phyloP scores from a whole-genome alignment of 208 protist genomes.

The Trypanosoma brucei region DNA sequence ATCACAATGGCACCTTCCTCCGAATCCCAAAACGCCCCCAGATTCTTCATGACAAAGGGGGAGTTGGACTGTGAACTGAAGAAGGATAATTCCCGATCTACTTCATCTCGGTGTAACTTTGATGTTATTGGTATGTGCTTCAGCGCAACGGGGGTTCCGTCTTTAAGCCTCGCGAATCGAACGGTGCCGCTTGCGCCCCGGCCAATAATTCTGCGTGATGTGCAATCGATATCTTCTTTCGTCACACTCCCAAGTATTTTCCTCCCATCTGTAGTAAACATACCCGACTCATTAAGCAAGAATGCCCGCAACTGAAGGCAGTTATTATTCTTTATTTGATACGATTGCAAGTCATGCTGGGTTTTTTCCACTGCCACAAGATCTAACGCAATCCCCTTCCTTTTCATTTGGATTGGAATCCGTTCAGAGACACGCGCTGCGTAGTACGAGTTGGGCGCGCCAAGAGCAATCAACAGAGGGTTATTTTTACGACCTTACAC shows the following conservation, averaged over 20 bases:
- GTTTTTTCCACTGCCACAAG: constrained; percentile 55
- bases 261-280: constrained; percentile 84
- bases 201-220: constrained; percentile 54
- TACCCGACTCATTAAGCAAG: constrained; percentile 68
- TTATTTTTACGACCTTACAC: too few species aligned
- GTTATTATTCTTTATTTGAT: constrained; percentile 87
- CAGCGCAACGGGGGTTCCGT: constrained; percentile 67
- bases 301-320: constrained; percentile 84
- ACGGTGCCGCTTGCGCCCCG: constrained; percentile 76
- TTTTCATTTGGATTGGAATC: constrained; percentile 15
- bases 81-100: constrained; percentile 81
- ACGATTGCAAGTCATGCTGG: constrained; percentile 72
- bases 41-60: constrained; percentile 85
- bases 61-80: constrained; percentile 70
- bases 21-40: constrained; percentile 85
- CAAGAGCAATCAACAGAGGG: constrained; percentile 1
- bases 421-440: background rate
- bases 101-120: constrained; percentile 81
- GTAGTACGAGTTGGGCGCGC: background rate
- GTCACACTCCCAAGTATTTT: constrained; percentile 63
- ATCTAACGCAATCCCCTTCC: constrained; percentile 44
- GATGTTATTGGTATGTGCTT: constrained; percentile 88
- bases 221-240: constrained; percentile 77
- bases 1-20: constrained; percentile 81
- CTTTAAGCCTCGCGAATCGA: constrained; percentile 67